A percentile compares a stretch with the other conserved stretches of the same genome.
These are phyloP conservation scores for Endocladia muricata DNA, from an alignment of 31 red algal genomes.

Conservation along the genomic window DNA sequence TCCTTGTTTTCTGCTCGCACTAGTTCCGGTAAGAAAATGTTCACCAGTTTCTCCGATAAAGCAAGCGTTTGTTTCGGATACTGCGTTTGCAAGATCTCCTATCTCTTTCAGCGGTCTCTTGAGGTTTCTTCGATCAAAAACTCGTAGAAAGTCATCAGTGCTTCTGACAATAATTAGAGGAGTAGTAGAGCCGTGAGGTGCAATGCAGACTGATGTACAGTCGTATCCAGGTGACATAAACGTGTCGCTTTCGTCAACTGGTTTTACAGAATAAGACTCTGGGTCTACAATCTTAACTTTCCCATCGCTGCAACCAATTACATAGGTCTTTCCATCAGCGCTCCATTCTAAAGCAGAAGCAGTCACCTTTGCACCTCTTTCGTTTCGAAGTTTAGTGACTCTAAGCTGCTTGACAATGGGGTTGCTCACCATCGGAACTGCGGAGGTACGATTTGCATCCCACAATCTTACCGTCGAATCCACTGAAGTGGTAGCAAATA, in stretches of 20 bases:
- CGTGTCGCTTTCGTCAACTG: slow-evolving; percentile 20
- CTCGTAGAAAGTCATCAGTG: slow-evolving; percentile 58
- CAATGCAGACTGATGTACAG: slow-evolving; percentile 22
- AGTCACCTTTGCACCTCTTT: slow-evolving; percentile 30
- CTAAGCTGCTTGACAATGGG: slow-evolving; percentile 37
- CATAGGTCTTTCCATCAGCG: slow-evolving; percentile 16
- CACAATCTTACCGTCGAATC: slow-evolving; percentile 62
- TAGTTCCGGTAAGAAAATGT: slow-evolving; percentile 61
- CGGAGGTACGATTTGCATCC: slow-evolving; percentile 31
- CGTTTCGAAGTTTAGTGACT: slow-evolving; percentile 47
- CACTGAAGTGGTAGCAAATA: slow-evolving; percentile 27
- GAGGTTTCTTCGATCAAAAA: slow-evolving; percentile 42
- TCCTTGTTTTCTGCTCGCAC: slow-evolving; percentile 25
- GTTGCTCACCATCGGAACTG: slow-evolving; percentile 21
- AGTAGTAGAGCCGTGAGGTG: background rate
- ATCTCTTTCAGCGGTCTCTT: slow-evolving; percentile 12
- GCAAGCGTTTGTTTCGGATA: slow-evolving; percentile 52
- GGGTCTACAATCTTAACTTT: slow-evolving; percentile 47
- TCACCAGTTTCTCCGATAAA: slow-evolving; percentile 37
- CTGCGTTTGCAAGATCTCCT: slow-evolving; percentile 29
- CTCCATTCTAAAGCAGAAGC: slow-evolving; percentile 61
- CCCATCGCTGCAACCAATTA: slow-evolving; percentile 57
- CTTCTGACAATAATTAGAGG: slow-evolving; percentile 38
- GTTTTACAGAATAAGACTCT: slow-evolving; percentile 20
- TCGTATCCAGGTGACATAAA: slow-evolving; percentile 10